Base-by-base conservation (phyloP, 2,329 filamentous ascomycete genomes). In the Ophiocordyceps australis region DNA sequence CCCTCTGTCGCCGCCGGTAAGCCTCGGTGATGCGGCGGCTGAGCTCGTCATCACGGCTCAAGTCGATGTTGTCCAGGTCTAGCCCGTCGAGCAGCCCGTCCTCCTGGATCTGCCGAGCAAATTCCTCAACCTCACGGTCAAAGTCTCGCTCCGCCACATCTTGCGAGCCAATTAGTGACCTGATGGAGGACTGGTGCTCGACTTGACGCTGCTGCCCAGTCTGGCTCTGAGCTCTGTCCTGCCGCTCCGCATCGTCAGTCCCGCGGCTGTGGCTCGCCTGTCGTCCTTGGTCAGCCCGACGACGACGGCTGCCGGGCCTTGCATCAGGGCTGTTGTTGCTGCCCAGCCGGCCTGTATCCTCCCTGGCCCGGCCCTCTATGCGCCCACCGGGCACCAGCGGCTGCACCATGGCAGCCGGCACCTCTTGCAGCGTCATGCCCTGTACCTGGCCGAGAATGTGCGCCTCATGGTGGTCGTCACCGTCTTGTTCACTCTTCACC, bases 21-120 rank as follows among this genome's bases (percentile, higher is more conserved):
- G 82, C 82, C 40, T 91, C 80, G 3, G 83, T 85, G 38, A 95
- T 93, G 31, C 78, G 73, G 41, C 86, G 78, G 35, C 80, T 92
- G 11, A 95, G 69, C 41, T 91, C 81, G 40, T 94, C 83, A 43
- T 94, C 82, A 40, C 83, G 79, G 25, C 59, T 69, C 11, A 82
- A 62, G 33, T 86, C 83, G 28, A 94, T 72, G 35, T 85, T 85
- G 39, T 89, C 79, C 28, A 94, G 55, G 43, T 94, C 85, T 24
- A 94, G 71, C 12, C 82, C 85, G 39, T 94, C 81, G 18, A 93
- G 51, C 13, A 94, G 54, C 0, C 86, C 83, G 42, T 93, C 82
- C 35, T 86, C 76, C 37, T 85, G 65, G 31, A 92, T 93, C 43
- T 92, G 82, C 22, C 81, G 69, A 36, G 91, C 67, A 39, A 94